phyloP scores from a whole-genome alignment of 1,284 basidiomycete genomes.

The Tetrapyrgos nigripes region DNA sequence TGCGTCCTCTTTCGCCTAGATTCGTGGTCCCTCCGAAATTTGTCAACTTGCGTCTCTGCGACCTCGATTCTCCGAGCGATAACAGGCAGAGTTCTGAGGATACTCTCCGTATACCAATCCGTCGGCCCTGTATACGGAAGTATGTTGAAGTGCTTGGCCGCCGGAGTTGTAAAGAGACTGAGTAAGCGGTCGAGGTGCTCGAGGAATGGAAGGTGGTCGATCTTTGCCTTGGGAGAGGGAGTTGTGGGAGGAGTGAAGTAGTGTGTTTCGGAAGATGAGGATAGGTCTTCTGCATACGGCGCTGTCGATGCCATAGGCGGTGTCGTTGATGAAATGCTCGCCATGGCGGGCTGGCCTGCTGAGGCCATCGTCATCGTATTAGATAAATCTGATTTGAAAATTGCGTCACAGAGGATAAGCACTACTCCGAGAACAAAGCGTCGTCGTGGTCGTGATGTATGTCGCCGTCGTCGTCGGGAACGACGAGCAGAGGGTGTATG shows the following conservation, averaged over 20 bases:
- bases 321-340: not conserved
- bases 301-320: not conserved
- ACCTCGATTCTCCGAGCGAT: constrained; percentile 66
- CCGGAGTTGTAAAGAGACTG: constrained; percentile 53
- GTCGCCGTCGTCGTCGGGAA: too few relatives aligned
- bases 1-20: not conserved
- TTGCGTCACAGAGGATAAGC: too few relatives aligned
- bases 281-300: not conserved
- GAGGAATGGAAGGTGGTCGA: constrained; percentile 43
- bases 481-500: too few relatives aligned
- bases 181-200: constrained; percentile 57
- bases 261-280: not conserved
- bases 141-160: constrained; percentile 29
- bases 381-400: too few relatives aligned
- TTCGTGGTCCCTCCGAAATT: not conserved
- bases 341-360: too few relatives aligned
- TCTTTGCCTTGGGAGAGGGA: not conserved
- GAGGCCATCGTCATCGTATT: too few relatives aligned
- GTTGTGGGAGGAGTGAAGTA: not conserved
- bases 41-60: constrained; percentile 57
- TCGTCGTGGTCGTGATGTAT: too few relatives aligned
- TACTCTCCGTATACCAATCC: constrained; percentile 70
- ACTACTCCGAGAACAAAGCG: too few relatives aligned
- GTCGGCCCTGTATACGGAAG: constrained; percentile 64
- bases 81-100: constrained; percentile 59